Conservation (phyloP, 352 stramenopile species). For the Thalassiosira ordinaria region DNA sequence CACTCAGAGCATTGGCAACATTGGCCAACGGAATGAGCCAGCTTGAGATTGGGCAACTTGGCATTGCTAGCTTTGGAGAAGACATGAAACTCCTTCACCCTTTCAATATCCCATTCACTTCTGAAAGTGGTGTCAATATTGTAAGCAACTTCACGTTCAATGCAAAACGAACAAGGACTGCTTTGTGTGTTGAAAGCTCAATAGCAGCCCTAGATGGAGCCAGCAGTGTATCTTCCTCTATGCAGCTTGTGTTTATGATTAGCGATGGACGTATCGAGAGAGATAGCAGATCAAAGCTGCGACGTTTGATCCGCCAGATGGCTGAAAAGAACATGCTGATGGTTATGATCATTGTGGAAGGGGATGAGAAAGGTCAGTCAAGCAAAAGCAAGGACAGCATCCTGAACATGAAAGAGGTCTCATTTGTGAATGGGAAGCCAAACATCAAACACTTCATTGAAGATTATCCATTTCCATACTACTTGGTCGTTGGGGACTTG, state of each 20-base stretch:
- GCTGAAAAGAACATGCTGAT: slow-evolving; percentile 97
- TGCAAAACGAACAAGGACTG: slow-evolving; percentile 96
- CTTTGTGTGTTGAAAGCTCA: slow-evolving; percentile 92
- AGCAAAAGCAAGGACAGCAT: slow-evolving; percentile 91
- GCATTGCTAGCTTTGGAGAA: slow-evolving; percentile 93
- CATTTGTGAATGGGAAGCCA: slow-evolving; percentile 95
- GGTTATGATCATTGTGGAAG: slow-evolving; percentile 97
- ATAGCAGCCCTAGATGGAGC: slow-evolving; percentile 90
- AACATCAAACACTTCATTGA: slow-evolving; percentile 98
- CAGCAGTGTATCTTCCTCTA: slow-evolving; percentile 64
- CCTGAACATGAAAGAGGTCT: slow-evolving; percentile 97
- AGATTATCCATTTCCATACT: slow-evolving; percentile 99
- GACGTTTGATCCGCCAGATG: slow-evolving; percentile 95
- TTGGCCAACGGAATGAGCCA: slow-evolving; percentile 97
- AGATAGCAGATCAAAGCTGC: slow-evolving; percentile 93
- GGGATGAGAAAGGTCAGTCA: slow-evolving; percentile 55
- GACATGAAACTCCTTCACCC: slow-evolving; percentile 95
- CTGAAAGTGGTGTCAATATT: slow-evolving; percentile 92
- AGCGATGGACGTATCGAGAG: slow-evolving; percentile 98
- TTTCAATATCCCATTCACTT: slow-evolving; percentile 97
- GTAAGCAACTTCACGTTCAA: slow-evolving; percentile 96
- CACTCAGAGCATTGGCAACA: slow-evolving; percentile 94
- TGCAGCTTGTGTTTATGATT: slow-evolving; percentile 99
- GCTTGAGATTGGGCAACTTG: slow-evolving; percentile 96
- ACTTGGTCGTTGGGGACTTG: slow-evolving; percentile 96